phyloP scores from a whole-genome alignment of 257 asterid species.

The Ballota nigra region DNA sequence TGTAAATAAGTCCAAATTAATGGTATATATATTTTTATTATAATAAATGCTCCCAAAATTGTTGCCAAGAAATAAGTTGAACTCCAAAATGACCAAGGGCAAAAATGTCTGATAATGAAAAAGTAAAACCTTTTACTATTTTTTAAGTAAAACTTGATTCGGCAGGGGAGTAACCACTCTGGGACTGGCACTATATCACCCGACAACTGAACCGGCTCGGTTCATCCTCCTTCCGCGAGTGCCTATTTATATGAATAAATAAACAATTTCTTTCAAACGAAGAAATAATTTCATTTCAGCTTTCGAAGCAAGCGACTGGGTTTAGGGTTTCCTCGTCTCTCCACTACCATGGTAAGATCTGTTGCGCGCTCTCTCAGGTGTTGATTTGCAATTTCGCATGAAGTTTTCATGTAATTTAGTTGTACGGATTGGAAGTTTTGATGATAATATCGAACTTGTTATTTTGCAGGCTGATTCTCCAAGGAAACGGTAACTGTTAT shows the following conservation, averaged over 20 bases:
- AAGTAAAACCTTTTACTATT: too few species aligned
- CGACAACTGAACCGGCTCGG: conserved; percentile 1
- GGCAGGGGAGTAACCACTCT: conserved; percentile 4
- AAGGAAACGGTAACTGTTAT: conserved; percentile 52
- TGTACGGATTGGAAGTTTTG: neutral
- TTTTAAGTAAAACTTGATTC: too few species aligned
- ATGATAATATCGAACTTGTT: neutral
- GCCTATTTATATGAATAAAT: neutral
- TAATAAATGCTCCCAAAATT: too few species aligned
- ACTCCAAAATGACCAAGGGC: conserved; percentile 7
- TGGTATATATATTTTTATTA: too few species aligned
- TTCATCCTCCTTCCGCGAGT: neutral
- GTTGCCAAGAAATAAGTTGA: too few species aligned
- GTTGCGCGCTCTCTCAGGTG: neutral
- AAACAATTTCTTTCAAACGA: neutral
- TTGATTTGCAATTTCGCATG: neutral
- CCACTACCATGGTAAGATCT: conserved; percentile 36
- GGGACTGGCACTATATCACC: neutral
- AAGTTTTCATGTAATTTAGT: neutral
- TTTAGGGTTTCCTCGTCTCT: conserved; percentile 40
- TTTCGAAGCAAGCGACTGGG: conserved; percentile 28
- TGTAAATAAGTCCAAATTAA: too few species aligned
- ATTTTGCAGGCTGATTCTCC: conserved; percentile 82
- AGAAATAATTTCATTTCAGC: neutral
- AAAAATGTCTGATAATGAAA: neutral